phyloP scores from a whole-genome alignment of 75 land plant species.

The Picea glauca region DNA sequence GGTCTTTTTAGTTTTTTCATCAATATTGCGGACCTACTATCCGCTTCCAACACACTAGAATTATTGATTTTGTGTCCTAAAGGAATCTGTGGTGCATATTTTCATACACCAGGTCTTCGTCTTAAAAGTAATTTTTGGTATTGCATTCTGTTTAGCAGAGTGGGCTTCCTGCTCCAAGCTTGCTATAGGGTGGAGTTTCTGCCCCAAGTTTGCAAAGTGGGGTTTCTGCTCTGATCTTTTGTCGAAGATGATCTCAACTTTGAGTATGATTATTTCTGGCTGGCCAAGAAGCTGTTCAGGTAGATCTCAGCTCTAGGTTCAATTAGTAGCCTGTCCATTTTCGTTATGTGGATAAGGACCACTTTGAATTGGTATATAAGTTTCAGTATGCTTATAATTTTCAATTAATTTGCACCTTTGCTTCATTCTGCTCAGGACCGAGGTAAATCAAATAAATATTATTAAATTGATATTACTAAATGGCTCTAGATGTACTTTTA shows the following conservation, averaged over 20 bases:
- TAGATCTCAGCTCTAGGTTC: background rate
- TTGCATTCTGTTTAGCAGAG: constrained; percentile 2
- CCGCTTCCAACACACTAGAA: background rate
- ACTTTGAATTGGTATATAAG: background rate
- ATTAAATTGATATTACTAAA: background rate
- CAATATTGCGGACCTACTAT: background rate
- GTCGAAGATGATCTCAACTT: constrained; percentile 6
- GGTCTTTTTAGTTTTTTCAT: no score
- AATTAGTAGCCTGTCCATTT: no score
- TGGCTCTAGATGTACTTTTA: background rate
- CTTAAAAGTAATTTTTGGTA: background rate
- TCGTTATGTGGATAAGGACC: background rate
- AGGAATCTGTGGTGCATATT: background rate
- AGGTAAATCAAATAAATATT: background rate
- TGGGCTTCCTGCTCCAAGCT: background rate
- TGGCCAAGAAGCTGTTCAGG: constrained; percentile 6
- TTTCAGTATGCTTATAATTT: background rate
- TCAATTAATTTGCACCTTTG: background rate
- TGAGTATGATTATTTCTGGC: background rate
- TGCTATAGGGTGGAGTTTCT: background rate
- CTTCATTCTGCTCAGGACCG: background rate
- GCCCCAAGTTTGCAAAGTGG: constrained; percentile 1
- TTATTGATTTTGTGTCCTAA: background rate
- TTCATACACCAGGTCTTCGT: background rate
- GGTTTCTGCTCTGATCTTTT: background rate